A percentile compares a stretch with the other conserved stretches of the same genome.
phyloP scores from a whole-genome alignment of 225 moss, liverwort and hornwort species.

The Straminergon stramineum region DNA sequence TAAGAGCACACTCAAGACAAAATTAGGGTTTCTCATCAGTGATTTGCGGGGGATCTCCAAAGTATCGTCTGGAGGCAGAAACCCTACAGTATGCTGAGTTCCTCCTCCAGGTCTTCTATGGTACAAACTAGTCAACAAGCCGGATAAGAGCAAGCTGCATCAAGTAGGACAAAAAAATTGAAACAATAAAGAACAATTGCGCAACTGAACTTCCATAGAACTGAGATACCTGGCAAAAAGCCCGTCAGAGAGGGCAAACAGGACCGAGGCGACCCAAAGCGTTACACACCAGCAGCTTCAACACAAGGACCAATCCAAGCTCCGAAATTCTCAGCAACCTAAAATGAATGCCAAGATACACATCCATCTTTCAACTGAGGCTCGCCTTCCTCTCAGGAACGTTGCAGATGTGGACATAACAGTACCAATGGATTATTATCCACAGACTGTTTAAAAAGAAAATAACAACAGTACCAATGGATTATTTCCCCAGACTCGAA shows the following conservation, averaged over 20 bases:
- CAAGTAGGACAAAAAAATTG: background rate
- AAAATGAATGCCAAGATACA: background rate
- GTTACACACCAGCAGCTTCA: background rate
- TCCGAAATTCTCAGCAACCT: background rate
- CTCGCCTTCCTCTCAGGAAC: background rate
- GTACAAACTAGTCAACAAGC: background rate
- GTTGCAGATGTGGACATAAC: background rate
- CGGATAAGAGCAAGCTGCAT: background rate
- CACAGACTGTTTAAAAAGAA: background rate
- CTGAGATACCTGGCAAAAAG: conserved; percentile 13
- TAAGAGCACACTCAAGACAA: background rate
- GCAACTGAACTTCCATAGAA: background rate
- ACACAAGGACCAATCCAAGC: background rate
- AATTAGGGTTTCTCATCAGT: background rate
- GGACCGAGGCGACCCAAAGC: background rate
- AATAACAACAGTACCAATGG: background rate
- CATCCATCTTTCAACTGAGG: background rate
- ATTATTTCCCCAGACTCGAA: background rate
- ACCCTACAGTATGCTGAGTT: background rate
- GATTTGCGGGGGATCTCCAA: background rate
- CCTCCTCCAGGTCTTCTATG: background rate
- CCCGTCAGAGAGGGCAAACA: background rate
- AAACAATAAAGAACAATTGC: background rate
- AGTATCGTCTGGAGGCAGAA: background rate
- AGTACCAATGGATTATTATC: background rate